A percentile compares a stretch with the other conserved stretches of the same genome.
These are phyloP conservation scores for Cladorrhinum sp. DNA, from an alignment of 2,329 filamentous ascomycete species.

Conservation along the genomic window DNA sequence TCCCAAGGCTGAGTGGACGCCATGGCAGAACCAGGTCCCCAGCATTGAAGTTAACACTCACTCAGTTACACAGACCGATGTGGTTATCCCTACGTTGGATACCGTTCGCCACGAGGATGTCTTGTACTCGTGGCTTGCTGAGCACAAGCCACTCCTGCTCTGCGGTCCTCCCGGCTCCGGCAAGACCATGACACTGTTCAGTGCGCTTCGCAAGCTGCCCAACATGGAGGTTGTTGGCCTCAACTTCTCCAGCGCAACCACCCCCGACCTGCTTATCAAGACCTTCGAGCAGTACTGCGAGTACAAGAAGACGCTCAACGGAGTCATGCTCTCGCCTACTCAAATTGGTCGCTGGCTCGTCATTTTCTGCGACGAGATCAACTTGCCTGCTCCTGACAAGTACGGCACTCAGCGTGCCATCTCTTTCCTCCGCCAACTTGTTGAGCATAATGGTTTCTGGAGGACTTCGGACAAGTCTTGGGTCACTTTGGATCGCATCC, in stretches of 20 bases:
- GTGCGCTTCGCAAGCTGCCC: slow-evolving; percentile 89
- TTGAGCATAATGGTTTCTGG: slow-evolving; percentile 99
- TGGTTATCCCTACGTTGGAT: slow-evolving; percentile 96
- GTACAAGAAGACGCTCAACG: slow-evolving; percentile 97
- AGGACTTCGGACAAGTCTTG: slow-evolving; percentile 94
- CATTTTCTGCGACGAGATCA: slow-evolving; percentile 99
- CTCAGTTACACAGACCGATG: slow-evolving; percentile 94
- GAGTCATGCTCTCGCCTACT: slow-evolving; percentile 89
- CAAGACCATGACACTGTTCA: slow-evolving; percentile 99
- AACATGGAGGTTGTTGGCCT: slow-evolving; percentile 99
- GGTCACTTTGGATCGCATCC: slow-evolving; percentile 96
- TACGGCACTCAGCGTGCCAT: slow-evolving; percentile 98
- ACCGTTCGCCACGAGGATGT: slow-evolving; percentile 98
- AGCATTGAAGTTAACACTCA: slow-evolving; percentile 97
- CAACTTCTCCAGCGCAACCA: slow-evolving; percentile 98
- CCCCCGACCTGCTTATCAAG: slow-evolving; percentile 95
- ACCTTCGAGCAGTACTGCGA: slow-evolving; percentile 99
- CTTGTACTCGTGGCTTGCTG: slow-evolving; percentile 98
- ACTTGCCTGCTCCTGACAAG: slow-evolving; percentile 93
- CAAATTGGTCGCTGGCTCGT: slow-evolving; percentile 98
- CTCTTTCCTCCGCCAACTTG: slow-evolving; percentile 92
- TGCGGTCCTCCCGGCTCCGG: slow-evolving; percentile 97
- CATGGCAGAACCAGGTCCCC: slow-evolving; percentile 94
- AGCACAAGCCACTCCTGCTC: slow-evolving; percentile 94
- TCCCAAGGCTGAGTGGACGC: slow-evolving; percentile 82